Evolutionary conservation across 371 early-diverging fungal species (phyloP).

Genomic region (Chytridium lagenaria): DNA sequence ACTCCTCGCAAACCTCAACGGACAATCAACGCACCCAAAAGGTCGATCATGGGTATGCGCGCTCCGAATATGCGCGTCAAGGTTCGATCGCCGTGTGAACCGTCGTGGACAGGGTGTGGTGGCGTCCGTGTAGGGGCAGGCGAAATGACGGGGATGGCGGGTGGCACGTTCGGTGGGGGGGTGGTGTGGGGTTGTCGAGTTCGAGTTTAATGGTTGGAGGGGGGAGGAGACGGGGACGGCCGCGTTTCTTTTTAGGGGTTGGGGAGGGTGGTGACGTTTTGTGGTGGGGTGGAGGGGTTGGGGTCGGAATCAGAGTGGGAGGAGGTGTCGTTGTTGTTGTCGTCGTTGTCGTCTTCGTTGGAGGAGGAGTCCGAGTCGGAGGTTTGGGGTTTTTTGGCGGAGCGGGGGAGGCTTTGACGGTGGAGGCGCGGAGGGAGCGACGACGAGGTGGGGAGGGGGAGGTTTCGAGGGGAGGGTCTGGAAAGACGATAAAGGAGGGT

Average conservation of each 20-base stretch:
- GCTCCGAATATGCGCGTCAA: neutral
- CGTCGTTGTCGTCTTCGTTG: neutral
- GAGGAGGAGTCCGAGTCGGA: too few species aligned
- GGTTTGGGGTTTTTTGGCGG: too few species aligned
- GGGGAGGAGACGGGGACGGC: neutral
- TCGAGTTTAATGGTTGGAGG: neutral
- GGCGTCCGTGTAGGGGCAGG: neutral
- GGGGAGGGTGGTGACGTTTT: too few species aligned
- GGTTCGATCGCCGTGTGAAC: neutral
- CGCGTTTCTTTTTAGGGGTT: neutral
- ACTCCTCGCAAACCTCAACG: neutral
- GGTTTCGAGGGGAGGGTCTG: neutral
- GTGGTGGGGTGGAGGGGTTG: too few species aligned
- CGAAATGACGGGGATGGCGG: neutral
- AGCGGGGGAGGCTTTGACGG: too few species aligned
- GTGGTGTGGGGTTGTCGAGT: neutral
- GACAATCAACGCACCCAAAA: neutral
- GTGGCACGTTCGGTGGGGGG: neutral
- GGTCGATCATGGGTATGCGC: neutral
- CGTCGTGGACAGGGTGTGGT: neutral
- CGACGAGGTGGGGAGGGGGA: too few species aligned
- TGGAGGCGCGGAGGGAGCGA: too few species aligned
- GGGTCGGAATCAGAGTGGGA: too few species aligned
- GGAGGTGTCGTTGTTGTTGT: neutral
- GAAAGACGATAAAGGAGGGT: too few species aligned